Base-by-base conservation (phyloP, 306 rosid species). In the Erythrophleum fordii region DNA sequence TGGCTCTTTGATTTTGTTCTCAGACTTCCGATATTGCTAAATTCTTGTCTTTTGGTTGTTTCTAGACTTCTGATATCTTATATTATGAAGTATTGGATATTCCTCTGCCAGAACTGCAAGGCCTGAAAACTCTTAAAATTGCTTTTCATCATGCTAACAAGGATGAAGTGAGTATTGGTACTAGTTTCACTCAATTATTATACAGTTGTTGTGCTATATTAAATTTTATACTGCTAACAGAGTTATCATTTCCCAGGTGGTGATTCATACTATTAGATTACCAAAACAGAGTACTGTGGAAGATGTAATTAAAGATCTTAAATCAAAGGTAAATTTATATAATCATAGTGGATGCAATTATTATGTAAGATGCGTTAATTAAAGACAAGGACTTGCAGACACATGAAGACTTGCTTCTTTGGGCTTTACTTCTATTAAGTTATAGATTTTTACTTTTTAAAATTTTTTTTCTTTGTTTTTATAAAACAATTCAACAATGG, bases 101-200 rank as follows among this genome's bases (percentile, higher is more conserved):
- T 66, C 97, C 98, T 76, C 93, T 91, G 17, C 98, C 97, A 31
- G 97, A 93, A 84, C 77, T 91, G 71, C 92, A 93, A 82, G 86
- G 98, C 77, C 83, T 90, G 28, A 93, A 93, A 75, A 87, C 89
- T 65, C 90, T 93, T 71, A 93, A 90, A 85, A 91, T 93, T 86
- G 93, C 97, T 75, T 87, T 89, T 83, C 95, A 91, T 86, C 92
- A 87, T 69, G 87, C 97, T 44, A 85, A 88, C 58, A 93, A 90
- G 83, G 98, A 90, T 85, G 98, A 93, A 87, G 98, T 93, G 75
- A 5, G 90, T 84, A 42, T 37, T 22, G 46, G 42, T 65, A 49
- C 49, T 46, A 14, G 69, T 52, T 52, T 39, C 64, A 2, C 46
- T 52, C 28, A 16, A 42, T 42, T 23, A 35, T 73, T 45, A 9